Evolutionary conservation across 2,329 filamentous ascomycete species (phyloP), one percentile per base, ranked within the genome.

Genomic region (Colletotrichum sp.): DNA sequence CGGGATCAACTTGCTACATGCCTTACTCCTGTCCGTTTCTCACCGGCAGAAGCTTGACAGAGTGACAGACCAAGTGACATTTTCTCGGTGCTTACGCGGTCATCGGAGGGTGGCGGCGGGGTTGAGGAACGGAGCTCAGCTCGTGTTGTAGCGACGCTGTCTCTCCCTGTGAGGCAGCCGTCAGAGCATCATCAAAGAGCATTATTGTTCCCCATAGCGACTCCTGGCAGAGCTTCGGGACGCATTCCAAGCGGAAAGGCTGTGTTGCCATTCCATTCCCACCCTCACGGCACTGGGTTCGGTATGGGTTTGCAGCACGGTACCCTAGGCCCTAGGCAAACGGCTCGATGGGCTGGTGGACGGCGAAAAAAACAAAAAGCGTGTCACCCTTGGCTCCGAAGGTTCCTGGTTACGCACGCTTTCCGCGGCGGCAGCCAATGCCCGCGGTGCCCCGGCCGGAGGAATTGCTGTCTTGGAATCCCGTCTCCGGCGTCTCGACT

Each of bases 401-500:
- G 43, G 48, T 65, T 32, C 65, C 28, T 66, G 55, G 56, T 69
- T 28, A 38, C 66, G 71, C 71, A 68, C 60, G 66, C 58, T 21
- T 61, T 43, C 60, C 18, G 66, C 24, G 65, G 16, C 34, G 34
- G 60, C 73, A 75, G 70, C 70, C 73, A 75, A 68, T 75, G 64
- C 64, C 64, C 56, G 73, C 64, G 34, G 36, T 73, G 43, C 43
- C 28, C 73, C 70, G 70, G 73, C 73, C 73, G 73, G 73, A 60
- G 64, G 21, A 73, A 69, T 65, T 73, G 32, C 73, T 73, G 8
- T 75, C 56, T 75, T 75, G 70, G 70, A 68, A 36, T 73, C 34
- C 73, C 73, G 73, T 60, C 43, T n/a, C 70, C 73, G 70, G 64
- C n/a, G 34, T 62, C 64, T 75, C 58, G 73, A 75, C 73, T 75